These are phyloP conservation scores for Ceratobasidium sp. DNA, from an alignment of 1,284 basidiomycete genomes.

Conservation along the genomic window DNA sequence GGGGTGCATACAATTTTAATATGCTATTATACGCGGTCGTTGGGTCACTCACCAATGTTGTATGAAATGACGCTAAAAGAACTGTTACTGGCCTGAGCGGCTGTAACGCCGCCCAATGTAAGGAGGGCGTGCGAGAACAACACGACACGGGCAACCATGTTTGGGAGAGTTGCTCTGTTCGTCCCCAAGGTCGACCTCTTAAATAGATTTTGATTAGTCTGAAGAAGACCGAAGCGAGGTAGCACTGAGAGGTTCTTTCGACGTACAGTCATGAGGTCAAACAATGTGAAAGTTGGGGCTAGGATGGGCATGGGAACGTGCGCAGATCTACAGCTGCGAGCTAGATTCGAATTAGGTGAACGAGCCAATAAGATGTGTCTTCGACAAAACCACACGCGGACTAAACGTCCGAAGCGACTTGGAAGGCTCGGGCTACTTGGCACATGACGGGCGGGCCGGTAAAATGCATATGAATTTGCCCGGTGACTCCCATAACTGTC, in stretches of 20 bases:
- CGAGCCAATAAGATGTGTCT: neutral
- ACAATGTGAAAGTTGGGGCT: neutral
- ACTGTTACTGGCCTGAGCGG: constrained; percentile 38
- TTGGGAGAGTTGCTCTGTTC: no score
- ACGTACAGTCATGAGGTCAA: no score
- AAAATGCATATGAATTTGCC: neutral
- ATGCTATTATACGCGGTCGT: neutral
- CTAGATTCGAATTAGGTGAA: no score
- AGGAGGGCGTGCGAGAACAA: neutral
- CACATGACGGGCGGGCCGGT: neutral
- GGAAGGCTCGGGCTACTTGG: neutral
- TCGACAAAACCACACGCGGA: neutral
- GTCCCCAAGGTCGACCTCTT: no score
- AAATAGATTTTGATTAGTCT: no score
- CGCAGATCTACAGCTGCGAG: no score
- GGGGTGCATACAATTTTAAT: neutral
- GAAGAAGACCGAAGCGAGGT: no score
- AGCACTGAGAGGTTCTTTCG: no score
- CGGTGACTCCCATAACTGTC: neutral
- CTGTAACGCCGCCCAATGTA: neutral
- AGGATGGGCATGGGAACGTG: neutral
- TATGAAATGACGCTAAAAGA: constrained; percentile 56
- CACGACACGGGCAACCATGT: neutral
- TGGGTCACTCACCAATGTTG: constrained; percentile 57
- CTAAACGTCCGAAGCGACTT: neutral